Evolutionary conservation across 164 flowering plant species (phyloP).

Genomic region (Macadamia tetraphylla): DNA sequence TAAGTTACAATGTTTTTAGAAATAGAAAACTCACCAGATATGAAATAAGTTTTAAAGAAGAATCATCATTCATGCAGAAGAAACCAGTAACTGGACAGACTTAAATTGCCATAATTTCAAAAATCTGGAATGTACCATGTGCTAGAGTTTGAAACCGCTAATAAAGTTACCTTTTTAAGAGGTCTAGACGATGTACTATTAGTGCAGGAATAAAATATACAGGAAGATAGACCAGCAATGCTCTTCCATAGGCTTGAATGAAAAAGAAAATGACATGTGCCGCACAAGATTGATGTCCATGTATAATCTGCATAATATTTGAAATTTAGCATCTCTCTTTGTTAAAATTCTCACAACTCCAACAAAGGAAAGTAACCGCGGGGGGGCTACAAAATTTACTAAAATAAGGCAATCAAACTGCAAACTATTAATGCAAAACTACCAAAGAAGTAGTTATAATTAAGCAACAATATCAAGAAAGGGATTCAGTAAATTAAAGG

Average conservation of each 20-base stretch:
- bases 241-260: conserved; percentile 82
- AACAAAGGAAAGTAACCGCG: no score
- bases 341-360: background rate
- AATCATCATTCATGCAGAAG: conserved; percentile 3
- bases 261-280: conserved; percentile 65
- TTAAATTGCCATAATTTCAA: background rate
- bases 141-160: background rate
- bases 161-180: conserved; percentile 51
- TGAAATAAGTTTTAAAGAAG: background rate
- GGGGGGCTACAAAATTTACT: no score
- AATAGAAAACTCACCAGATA: no score
- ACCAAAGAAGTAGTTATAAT: background rate
- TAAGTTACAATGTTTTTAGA: no score
- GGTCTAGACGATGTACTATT: conserved; percentile 86
- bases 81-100: background rate
- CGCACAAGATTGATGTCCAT: conserved; percentile 74
- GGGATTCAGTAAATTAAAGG: no score
- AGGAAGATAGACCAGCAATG: conserved; percentile 92
- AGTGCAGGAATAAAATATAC: conserved; percentile 93
- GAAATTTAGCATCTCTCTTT: background rate
- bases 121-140: background rate
- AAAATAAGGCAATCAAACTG: background rate
- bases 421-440: background rate
- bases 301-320: conserved; percentile 68
- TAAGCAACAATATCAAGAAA: no score